Conservation (phyloP, 768 basidiomycete species). For the Phaeotremella fagi region DNA sequence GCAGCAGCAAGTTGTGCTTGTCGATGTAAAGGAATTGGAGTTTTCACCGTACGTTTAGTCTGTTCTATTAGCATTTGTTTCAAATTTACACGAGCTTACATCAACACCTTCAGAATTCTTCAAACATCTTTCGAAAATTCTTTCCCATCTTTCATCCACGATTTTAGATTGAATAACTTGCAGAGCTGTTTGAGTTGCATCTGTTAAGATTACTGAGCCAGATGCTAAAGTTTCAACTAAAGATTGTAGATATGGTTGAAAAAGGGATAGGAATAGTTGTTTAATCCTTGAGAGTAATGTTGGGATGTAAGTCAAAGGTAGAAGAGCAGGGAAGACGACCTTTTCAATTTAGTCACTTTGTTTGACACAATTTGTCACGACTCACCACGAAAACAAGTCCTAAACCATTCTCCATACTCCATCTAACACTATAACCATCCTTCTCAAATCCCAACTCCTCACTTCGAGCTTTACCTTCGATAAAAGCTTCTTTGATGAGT, state of each 20-base stretch:
- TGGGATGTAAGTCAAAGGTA: conserved; percentile 89
- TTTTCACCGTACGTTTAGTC: conserved; percentile 15
- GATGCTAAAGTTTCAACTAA: conserved; percentile 69
- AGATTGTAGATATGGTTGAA: conserved; percentile 72
- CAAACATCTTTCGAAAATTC: conserved; percentile 44
- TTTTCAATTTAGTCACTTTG: conserved; percentile 41
- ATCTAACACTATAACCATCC: conserved; percentile 88
- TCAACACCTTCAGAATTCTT: conserved; percentile 31
- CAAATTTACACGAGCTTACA: conserved; percentile 4
- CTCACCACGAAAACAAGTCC: conserved; percentile 94
- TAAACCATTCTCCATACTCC: conserved; percentile 91
- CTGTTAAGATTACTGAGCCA: conserved; percentile 16
- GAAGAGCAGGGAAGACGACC: conserved; percentile 95
- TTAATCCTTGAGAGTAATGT: conserved; percentile 77
- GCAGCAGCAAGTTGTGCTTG: conserved; percentile 38
- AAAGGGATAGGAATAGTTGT: conserved; percentile 77
- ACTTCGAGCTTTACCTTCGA: conserved; percentile 61
- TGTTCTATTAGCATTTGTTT: conserved; percentile 5
- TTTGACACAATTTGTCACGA: conserved; percentile 13
- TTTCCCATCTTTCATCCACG: conserved; percentile 37
- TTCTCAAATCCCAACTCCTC: conserved; percentile 73
- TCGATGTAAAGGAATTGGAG: conserved; percentile 24
- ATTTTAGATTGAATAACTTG: conserved; percentile 24
- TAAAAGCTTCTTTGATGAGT: conserved; percentile 82
- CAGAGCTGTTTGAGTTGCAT: conserved; percentile 18